Conservation (phyloP, 208 protist species). For the Trypanosoma platydactyli region DNA sequence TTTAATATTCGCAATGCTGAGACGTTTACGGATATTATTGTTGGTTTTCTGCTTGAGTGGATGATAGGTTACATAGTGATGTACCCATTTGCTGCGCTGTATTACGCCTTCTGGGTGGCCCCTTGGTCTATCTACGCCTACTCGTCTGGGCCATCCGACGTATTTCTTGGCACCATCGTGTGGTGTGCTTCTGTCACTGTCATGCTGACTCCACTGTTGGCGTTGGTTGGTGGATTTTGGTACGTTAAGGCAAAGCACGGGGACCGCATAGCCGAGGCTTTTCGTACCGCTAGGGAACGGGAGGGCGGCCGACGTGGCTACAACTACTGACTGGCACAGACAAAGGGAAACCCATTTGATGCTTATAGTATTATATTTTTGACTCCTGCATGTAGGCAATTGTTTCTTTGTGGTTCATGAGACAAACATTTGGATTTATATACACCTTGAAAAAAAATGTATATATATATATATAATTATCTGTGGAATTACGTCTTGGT, state of each 20-base stretch:
- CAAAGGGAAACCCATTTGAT: no score
- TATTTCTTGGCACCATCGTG: conserved; percentile 56
- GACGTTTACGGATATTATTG: conserved; percentile 73
- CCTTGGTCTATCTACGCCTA: conserved; percentile 82
- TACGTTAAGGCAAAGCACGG: conserved; percentile 39
- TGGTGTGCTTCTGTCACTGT: conserved; percentile 60
- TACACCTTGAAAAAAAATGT: no score
- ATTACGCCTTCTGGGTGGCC: conserved; percentile 80
- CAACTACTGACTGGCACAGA: not conserved
- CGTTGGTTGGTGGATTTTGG: conserved; percentile 42
- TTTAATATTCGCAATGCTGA: conserved; percentile 68
- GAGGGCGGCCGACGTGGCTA: conserved; percentile 3
- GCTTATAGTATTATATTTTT: no score
- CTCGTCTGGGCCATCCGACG: conserved; percentile 52
- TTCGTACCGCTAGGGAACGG: conserved; percentile 21
- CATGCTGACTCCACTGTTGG: conserved; percentile 64
- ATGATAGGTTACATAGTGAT: conserved; percentile 73
- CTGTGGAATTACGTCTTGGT: no score
- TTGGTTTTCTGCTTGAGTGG: conserved; percentile 82
- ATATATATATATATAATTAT: no score
- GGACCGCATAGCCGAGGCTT: conserved; percentile 29
- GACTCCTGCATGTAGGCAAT: no score
- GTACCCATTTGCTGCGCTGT: conserved; percentile 82
- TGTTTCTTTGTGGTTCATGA: no score
- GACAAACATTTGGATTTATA: no score